phyloP scores from a whole-genome alignment of 805 yeast species.

The Candida hungchunana region DNA sequence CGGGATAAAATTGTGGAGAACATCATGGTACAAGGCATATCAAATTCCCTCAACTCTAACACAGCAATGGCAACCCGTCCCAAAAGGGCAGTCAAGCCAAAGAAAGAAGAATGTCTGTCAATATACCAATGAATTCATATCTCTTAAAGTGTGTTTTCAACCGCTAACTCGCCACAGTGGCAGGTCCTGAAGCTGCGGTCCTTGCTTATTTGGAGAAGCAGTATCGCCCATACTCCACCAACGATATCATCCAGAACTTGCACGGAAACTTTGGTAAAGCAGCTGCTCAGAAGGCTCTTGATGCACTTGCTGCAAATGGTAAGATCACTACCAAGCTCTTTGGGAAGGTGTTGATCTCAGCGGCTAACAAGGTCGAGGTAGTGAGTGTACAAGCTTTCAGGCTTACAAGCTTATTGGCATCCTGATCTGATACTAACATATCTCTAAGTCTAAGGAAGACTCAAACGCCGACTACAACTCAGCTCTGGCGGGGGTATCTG shows the following conservation, averaged over 20 bases:
- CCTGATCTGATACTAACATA: too few species aligned
- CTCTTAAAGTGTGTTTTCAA: neutral
- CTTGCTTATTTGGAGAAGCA: slow-evolving; percentile 37
- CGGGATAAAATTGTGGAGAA: too few species aligned
- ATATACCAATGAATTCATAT: too few species aligned
- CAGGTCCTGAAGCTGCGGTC: slow-evolving; percentile 31
- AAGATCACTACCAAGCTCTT: slow-evolving; percentile 36
- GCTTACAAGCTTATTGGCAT: too few species aligned
- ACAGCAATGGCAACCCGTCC: too few species aligned
- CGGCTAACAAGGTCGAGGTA: slow-evolving; percentile 34
- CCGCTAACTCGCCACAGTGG: neutral
- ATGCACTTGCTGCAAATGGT: slow-evolving; percentile 30
- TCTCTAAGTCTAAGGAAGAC: slow-evolving; percentile 4
- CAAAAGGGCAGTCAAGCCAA: too few species aligned
- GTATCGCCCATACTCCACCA: slow-evolving; percentile 44
- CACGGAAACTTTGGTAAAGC: slow-evolving; percentile 37
- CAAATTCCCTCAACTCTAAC: too few species aligned
- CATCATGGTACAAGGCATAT: too few species aligned
- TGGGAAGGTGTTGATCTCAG: slow-evolving; percentile 42
- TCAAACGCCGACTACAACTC: neutral
- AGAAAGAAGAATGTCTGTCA: too few species aligned
- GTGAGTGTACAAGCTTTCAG: too few species aligned
- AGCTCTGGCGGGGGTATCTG: slow-evolving; percentile 1
- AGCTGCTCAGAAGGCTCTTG: slow-evolving; percentile 33
- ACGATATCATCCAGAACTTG: slow-evolving; percentile 42